phyloP scores from a whole-genome alignment of 1,139 yeast genomes.

The Candida sp. region DNA sequence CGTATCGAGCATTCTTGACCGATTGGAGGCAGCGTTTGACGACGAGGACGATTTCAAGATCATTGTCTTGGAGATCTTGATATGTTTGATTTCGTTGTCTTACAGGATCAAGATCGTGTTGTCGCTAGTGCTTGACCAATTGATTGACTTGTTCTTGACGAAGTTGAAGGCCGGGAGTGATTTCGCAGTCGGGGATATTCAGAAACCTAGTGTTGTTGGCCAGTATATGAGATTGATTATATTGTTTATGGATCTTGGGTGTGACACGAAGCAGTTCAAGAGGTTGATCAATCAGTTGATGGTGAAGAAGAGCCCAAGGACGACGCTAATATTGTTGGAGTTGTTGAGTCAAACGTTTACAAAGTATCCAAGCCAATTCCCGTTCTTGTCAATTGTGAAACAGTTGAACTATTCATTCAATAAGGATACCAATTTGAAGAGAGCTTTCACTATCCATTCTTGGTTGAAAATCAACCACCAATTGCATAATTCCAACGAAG shows the following conservation, averaged over 20 bases:
- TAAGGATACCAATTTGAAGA: conserved; percentile 15
- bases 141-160: conserved; percentile 18
- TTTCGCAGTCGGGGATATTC: conserved; percentile 2
- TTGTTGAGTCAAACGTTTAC: conserved; percentile 27
- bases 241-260: conserved; percentile 39
- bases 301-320: conserved; percentile 8
- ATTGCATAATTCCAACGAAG: conserved; percentile 15
- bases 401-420: conserved; percentile 29
- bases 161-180: not conserved
- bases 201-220: conserved; percentile 19
- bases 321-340: conserved; percentile 25
- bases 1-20: not conserved
- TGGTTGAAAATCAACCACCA: conserved; percentile 39
- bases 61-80: conserved; percentile 32
- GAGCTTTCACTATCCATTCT: conserved; percentile 33
- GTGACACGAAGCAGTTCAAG: conserved; percentile 27
- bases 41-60: conserved; percentile 34
- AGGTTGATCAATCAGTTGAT: conserved; percentile 23
- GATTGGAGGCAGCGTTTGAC: conserved; percentile 22
- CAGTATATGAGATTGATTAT: conserved; percentile 29
- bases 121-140: conserved; percentile 15
- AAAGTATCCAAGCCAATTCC: conserved; percentile 31
- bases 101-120: conserved; percentile 26
- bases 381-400: conserved; percentile 33
- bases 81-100: conserved; percentile 21